A percentile compares a stretch with the other conserved stretches of the same genome.
Evolutionary conservation across 306 rosid species (phyloP).

Genomic region (Pyrus bretschneideri): DNA sequence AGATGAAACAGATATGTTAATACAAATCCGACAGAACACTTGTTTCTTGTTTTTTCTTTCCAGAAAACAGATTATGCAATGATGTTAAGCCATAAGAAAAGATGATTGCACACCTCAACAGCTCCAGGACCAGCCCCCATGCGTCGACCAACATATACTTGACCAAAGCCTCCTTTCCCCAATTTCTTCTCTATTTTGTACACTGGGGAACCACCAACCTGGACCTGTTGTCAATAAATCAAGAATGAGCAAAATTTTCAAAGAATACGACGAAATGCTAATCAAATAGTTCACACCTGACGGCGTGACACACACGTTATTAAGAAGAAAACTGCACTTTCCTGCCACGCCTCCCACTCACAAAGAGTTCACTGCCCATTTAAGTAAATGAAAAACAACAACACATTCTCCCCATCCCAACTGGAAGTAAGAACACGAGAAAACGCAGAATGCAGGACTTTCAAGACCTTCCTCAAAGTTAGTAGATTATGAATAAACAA

Average conservation of each 20-base stretch:
- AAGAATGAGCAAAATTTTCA: not conserved
- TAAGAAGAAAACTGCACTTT: not conserved
- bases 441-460: not conserved
- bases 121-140: slow-evolving; percentile 56
- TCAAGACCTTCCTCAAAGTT: not conserved
- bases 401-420: not conserved
- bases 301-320: not conserved
- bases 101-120: slow-evolving; percentile 42
- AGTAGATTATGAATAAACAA: not conserved
- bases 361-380: not conserved
- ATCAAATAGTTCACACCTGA: too few species aligned
- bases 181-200: slow-evolving; percentile 39
- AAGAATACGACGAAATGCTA: not conserved
- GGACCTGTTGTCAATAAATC: slow-evolving; percentile 30
- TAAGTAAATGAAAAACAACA: too few species aligned
- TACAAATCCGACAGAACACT: not conserved
- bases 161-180: slow-evolving; percentile 95
- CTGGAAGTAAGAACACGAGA: not conserved
- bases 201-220: slow-evolving; percentile 49
- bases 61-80: not conserved
- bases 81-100: not conserved
- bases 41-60: not conserved
- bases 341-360: not conserved
- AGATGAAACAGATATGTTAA: not conserved
- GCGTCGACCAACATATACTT: slow-evolving; percentile 81